These are phyloP conservation scores for Psilocybe sp. DNA, from an alignment of 768 basidiomycete species.

Conservation along the genomic window DNA sequence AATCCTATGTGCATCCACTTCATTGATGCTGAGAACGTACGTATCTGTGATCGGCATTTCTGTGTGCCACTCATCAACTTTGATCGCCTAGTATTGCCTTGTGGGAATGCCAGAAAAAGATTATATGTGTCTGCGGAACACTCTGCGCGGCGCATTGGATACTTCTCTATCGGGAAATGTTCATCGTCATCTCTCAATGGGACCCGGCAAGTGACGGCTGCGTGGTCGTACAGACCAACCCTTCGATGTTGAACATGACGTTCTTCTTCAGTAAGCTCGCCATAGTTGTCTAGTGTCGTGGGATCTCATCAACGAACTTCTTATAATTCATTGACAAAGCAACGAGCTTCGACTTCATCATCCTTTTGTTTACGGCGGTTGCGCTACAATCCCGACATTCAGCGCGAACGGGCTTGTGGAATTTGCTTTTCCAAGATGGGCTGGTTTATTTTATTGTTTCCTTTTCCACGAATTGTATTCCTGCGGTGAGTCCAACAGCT, in stretches of 20 bases:
- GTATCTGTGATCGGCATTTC: constrained; percentile 12
- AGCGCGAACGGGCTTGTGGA: constrained; percentile 59
- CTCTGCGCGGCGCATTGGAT: constrained; percentile 65
- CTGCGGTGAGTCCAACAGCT: constrained; percentile 48
- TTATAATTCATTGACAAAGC: constrained; percentile 34
- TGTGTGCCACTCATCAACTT: constrained; percentile 1
- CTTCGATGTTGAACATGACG: constrained; percentile 56
- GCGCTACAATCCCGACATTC: constrained; percentile 52
- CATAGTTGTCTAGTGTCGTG: not conserved
- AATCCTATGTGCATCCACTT: constrained; percentile 63
- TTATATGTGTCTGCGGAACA: constrained; percentile 47
- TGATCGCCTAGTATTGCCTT: constrained; percentile 51
- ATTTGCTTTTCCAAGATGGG: constrained; percentile 70
- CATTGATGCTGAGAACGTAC: constrained; percentile 69
- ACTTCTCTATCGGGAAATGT: constrained; percentile 67
- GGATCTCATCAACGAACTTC: no score
- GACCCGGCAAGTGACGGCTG: constrained; percentile 38
- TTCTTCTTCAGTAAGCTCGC: constrained; percentile 67
- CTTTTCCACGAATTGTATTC: constrained; percentile 63
- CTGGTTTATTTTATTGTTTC: constrained; percentile 67
- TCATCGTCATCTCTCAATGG: constrained; percentile 60
- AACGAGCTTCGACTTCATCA: constrained; percentile 66
- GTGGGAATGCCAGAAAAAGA: constrained; percentile 58
- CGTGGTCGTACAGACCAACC: constrained; percentile 49
- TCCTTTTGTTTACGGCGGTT: constrained; percentile 52